Conservation (phyloP, 805 yeast species). For the Hanseniaspora pseudoguilliermondii region DNA sequence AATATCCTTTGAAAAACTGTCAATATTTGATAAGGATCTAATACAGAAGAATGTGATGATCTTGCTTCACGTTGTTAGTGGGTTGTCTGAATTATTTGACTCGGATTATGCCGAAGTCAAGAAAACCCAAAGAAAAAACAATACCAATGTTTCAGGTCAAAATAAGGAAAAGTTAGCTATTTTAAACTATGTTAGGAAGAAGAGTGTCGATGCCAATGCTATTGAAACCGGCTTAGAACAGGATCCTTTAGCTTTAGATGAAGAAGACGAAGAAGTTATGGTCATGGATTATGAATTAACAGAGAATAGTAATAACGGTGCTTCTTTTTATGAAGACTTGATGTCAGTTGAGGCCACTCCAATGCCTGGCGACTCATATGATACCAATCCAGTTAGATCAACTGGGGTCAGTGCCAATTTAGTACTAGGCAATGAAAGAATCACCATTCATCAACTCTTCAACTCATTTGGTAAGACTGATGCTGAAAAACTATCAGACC, state of each 20-base stretch:
- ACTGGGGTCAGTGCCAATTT: slow-evolving; percentile 43
- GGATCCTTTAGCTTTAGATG: slow-evolving; percentile 18
- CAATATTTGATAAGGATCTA: slow-evolving; percentile 32
- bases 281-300: slow-evolving; percentile 19
- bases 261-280: slow-evolving; percentile 20
- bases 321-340: slow-evolving; percentile 29
- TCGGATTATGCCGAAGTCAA: slow-evolving; percentile 44
- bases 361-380: slow-evolving; percentile 23
- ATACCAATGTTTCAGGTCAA: slow-evolving; percentile 15
- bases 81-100: slow-evolving; percentile 60
- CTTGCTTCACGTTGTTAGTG: slow-evolving; percentile 51
- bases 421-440: slow-evolving; percentile 37
- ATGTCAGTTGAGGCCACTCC: slow-evolving; percentile 34
- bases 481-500: slow-evolving; percentile 32
- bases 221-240: slow-evolving; percentile 21
- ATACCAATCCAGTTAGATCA: slow-evolving; percentile 19
- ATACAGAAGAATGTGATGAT: slow-evolving; percentile 44
- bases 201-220: slow-evolving; percentile 27
- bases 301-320: slow-evolving; percentile 19
- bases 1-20: slow-evolving; percentile 18
- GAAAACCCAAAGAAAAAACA: slow-evolving; percentile 5
- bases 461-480: slow-evolving; percentile 50
- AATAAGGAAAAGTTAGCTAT: slow-evolving; percentile 23
- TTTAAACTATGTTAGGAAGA: slow-evolving; percentile 29
- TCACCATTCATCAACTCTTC: slow-evolving; percentile 49